Percentiles rank a stretch among this genome's conserved stretches.
Conservation (phyloP, 2,329 filamentous ascomycete species). For the Ascosphaera acerosa region DNA sequence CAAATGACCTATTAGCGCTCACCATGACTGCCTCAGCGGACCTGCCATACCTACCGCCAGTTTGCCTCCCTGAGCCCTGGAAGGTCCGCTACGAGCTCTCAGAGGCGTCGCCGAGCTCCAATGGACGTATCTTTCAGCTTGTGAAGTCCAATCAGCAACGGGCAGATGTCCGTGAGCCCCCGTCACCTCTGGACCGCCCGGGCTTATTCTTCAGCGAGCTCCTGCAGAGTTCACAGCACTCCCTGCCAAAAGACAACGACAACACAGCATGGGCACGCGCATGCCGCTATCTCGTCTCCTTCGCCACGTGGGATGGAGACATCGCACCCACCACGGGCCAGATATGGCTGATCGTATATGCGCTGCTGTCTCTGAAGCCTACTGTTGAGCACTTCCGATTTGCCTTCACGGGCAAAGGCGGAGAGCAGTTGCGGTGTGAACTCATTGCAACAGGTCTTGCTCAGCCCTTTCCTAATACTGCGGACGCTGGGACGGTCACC, state of each 20-base stretch:
- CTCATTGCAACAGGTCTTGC: conserved; percentile 18
- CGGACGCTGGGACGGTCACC: conserved; percentile 13
- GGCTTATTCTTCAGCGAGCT: conserved; percentile 12
- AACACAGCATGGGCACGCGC: conserved; percentile 17
- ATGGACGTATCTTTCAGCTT: conserved; percentile 6
- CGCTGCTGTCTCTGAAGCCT: conserved; percentile 12
- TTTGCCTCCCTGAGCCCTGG: conserved; percentile 8
- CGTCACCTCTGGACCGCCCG: conserved; percentile 10
- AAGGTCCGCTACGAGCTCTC: conserved; percentile 7
- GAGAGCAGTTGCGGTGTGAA: conserved; percentile 9
- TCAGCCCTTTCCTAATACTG: conserved; percentile 17
- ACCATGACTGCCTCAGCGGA: conserved; percentile 3
- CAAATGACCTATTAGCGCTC: too few relatives aligned
- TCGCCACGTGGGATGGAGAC: conserved; percentile 12
- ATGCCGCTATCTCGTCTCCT: conserved; percentile 10
- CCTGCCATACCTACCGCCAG: conserved; percentile 4
- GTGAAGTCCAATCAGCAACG: conserved; percentile 6
- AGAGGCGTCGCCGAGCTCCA: conserved; percentile 4
- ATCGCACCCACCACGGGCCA: conserved; percentile 13
- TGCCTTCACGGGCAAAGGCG: conserved; percentile 10
- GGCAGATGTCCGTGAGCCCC: conserved; percentile 5
- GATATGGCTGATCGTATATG: conserved; percentile 18
- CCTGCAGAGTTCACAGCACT: conserved; percentile 6
- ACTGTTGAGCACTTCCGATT: conserved; percentile 14
- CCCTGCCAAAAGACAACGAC: conserved; percentile 9